Percentiles rank a stretch among this genome's conserved stretches.
Conservation (phyloP, 169 alveolate species). For the Plasmodium malariae region DNA sequence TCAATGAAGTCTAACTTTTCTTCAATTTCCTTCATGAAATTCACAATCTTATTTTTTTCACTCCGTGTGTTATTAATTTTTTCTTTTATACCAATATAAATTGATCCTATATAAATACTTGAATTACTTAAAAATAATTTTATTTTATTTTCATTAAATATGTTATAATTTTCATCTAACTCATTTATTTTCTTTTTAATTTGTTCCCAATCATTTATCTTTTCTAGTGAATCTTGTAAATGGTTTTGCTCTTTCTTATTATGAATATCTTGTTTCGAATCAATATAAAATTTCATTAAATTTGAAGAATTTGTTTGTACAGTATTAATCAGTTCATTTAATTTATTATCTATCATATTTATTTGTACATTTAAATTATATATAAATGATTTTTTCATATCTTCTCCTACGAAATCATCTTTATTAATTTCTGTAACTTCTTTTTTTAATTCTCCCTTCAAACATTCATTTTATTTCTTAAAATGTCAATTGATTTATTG, state of each 20-base stretch:
- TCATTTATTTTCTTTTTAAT: background rate
- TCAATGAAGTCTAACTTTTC: background rate
- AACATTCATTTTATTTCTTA: background rate
- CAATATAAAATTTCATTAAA: background rate
- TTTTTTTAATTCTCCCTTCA: constrained; percentile 3
- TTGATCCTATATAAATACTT: background rate
- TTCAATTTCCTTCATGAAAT: background rate
- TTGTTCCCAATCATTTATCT: constrained; percentile 19
- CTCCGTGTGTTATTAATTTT: background rate
- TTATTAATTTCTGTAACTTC: background rate
- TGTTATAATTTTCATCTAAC: background rate
- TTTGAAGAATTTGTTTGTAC: background rate
- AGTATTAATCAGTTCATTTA: background rate
- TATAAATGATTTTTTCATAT: background rate
- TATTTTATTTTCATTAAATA: constrained; percentile 10
- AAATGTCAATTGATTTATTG: background rate
- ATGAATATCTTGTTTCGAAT: constrained; percentile 7
- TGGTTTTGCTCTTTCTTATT: constrained; percentile 6
- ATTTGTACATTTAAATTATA: background rate
- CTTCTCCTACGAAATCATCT: background rate
- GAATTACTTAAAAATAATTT: constrained; percentile 12
- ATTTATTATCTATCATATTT: background rate
- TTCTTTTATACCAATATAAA: background rate
- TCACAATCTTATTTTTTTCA: background rate
- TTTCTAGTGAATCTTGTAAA: background rate